These are phyloP conservation scores for Calocybe gangraenosa DNA, from an alignment of 768 basidiomycete species.

Conservation along the genomic window DNA sequence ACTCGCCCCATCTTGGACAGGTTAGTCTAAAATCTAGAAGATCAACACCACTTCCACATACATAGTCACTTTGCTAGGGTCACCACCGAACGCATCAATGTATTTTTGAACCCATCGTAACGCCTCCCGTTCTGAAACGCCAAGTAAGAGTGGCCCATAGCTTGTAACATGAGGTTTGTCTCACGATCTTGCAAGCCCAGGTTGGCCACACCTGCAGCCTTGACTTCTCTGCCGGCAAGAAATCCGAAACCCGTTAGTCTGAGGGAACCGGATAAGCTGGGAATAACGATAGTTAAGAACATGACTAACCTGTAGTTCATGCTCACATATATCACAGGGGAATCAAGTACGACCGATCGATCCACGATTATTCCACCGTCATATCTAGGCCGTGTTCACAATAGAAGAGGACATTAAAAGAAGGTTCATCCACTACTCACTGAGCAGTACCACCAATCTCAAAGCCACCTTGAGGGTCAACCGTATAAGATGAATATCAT, in stretches of 20 bases:
- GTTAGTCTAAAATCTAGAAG: not conserved
- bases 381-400: conserved; percentile 23
- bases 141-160: not conserved
- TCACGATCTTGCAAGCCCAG: conserved; percentile 57
- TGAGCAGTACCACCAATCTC: conserved; percentile 25
- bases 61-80: conserved; percentile 50
- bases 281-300: not conserved
- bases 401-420: not conserved
- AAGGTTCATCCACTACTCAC: conserved; percentile 35
- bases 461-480: conserved; percentile 23
- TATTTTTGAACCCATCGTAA: conserved; percentile 62
- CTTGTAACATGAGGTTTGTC: conserved; percentile 13
- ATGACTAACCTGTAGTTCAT: conserved; percentile 44
- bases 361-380: conserved; percentile 39
- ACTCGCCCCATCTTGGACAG: conserved; percentile 45
- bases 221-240: conserved; percentile 39
- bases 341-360: conserved; percentile 30
- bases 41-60: conserved; percentile 15
- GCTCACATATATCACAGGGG: conserved; percentile 47
- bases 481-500: not conserved
- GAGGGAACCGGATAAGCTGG: not conserved
- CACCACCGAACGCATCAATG: conserved; percentile 57
- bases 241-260: conserved; percentile 34
- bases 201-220: conserved; percentile 44
- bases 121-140: conserved; percentile 40